Evolutionary conservation across 345 rosid genomes (phyloP), one percentile per base, ranked within the genome.

Genomic region (Viola odorata): DNA sequence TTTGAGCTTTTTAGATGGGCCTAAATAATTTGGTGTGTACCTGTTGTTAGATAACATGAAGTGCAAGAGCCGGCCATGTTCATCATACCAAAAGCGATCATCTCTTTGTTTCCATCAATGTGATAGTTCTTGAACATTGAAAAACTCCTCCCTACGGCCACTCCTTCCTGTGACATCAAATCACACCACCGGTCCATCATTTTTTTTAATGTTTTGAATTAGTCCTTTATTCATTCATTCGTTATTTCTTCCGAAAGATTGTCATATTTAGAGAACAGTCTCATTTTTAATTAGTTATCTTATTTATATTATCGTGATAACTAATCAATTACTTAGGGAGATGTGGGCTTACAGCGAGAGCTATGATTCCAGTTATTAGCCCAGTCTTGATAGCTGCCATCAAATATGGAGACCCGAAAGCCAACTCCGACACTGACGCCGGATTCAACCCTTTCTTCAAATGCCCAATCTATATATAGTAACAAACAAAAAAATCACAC

Each of bases 391-490:
- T 52, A 62, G 97, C 86, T n/a, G 80, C 73, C 58, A 55, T 56
- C 65, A 92, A 66, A 68, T 83, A 66, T 3, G 88, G 87, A 0
- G 95, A 83, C 55, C 82, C 84, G 36, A 92, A 90, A 39, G 79
- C 76, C 62, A 92, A 73, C 53, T 87, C 94, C 3, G 82, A 64
- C 0, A 68, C 12, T 14, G 98, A 78, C 5, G 61, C 75, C 17
- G 98, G 97, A 77, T 92, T 89, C 75, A 89, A 62, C 23, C 98
- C 97, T 67, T 84, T 84, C 78, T 85, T 84, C 65, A 92, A 64
- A 53, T 79, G 67, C 23, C 98, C 98, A 68, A 92, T 92, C 98
- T 89, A 85, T 4, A 37, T 39, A 66, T 16, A 56, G 45, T 15
- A 55, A 56, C 7, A 39, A 55, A 45, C n/a, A n/a, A 9, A 50